phyloP scores from a whole-genome alignment of 2,329 filamentous ascomycete genomes.

The Hymenoscyphus albidus region DNA sequence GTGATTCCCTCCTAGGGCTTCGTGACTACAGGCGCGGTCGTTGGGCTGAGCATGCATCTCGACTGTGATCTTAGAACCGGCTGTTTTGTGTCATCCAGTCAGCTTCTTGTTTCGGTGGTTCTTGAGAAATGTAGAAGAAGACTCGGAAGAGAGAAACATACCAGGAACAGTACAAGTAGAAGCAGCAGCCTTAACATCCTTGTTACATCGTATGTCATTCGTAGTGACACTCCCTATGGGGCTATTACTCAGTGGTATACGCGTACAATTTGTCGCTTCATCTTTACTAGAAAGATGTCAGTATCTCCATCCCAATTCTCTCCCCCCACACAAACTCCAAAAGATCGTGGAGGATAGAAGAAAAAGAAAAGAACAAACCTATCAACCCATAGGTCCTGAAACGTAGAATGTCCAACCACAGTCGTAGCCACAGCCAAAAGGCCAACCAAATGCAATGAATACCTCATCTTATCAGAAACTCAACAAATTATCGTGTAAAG shows the following conservation, averaged over 20 bases:
- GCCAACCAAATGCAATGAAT: slow-evolving; percentile 14
- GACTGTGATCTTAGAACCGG: slow-evolving; percentile 47
- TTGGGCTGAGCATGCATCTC: slow-evolving; percentile 55
- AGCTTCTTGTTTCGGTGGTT: neutral
- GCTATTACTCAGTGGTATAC: slow-evolving; percentile 47
- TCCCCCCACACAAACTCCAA: neutral
- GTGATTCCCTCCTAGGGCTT: slow-evolving; percentile 52
- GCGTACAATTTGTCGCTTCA: slow-evolving; percentile 45
- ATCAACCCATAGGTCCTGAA: slow-evolving; percentile 40
- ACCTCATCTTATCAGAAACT: slow-evolving; percentile 18
- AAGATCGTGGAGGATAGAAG: neutral
- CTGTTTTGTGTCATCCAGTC: neutral
- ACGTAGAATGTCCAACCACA: slow-evolving; percentile 44
- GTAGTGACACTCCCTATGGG: slow-evolving; percentile 48
- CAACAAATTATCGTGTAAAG: slow-evolving; percentile 12
- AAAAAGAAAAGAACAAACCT: slow-evolving; percentile 37
- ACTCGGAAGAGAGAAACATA: neutral
- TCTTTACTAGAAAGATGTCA: slow-evolving; percentile 33
- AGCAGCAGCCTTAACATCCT: slow-evolving; percentile 35
- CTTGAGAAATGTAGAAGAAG: neutral
- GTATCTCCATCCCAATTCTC: neutral
- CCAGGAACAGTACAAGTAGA: slow-evolving; percentile 31
- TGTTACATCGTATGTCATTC: slow-evolving; percentile 49
- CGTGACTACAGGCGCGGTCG: slow-evolving; percentile 43
- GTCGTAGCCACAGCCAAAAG: slow-evolving; percentile 33